Evolutionary conservation across 306 rosid species (phyloP).

Genomic region (Cicer bijugum): DNA sequence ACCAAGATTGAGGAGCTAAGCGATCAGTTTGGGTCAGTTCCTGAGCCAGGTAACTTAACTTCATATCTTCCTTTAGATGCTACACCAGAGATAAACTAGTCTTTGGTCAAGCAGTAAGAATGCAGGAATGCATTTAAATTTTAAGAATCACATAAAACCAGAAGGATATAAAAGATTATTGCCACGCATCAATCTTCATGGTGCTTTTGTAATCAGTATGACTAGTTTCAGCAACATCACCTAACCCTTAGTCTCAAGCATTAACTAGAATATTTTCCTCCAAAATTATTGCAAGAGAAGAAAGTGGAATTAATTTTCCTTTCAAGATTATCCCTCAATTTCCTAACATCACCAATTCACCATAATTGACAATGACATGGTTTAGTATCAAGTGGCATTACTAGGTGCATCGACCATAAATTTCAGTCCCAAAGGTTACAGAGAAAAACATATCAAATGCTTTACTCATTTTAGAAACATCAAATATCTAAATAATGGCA

Average conservation of each 20-base stretch:
- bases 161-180: conserved; percentile 17
- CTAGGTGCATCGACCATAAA: conserved; percentile 20
- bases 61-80: conserved; percentile 99
- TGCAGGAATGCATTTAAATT: conserved; percentile 4
- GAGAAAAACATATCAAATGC: conserved; percentile 8
- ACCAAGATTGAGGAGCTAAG: conserved; percentile 97
- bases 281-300: conserved; percentile 23
- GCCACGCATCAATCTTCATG: conserved; percentile 7
- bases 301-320: conserved; percentile 18
- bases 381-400: neutral
- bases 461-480: conserved; percentile 5
- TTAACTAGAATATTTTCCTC: conserved; percentile 17
- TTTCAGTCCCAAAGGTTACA: conserved; percentile 27
- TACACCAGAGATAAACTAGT: conserved; percentile 55
- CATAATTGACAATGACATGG: neutral
- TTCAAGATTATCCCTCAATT: conserved; percentile 5
- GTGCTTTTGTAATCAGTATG: conserved; percentile 23
- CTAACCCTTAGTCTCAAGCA: conserved; percentile 25
- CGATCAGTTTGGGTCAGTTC: conserved; percentile 91
- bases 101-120: conserved; percentile 41
- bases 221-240: conserved; percentile 31
- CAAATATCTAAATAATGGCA: neutral
- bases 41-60: conserved; percentile 91
- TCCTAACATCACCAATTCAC: conserved; percentile 8
- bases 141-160: conserved; percentile 33